phyloP scores from a whole-genome alignment of 208 protist genomes.

The Blechomonas ayalai region DNA sequence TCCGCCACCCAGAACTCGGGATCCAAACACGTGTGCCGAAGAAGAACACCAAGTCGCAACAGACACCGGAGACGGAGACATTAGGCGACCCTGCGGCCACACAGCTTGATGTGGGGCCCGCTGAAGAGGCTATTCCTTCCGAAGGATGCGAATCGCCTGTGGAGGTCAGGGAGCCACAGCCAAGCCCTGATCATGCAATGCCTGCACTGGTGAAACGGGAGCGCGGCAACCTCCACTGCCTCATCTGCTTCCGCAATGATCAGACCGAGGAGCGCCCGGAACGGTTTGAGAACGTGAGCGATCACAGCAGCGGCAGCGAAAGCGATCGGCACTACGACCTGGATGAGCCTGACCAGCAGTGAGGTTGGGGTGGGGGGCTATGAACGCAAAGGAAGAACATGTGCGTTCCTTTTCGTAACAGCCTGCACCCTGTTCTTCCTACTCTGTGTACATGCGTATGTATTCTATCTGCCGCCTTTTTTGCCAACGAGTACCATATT shows the following conservation, averaged over 20 bases:
- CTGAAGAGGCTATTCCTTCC: neutral
- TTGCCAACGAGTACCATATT: too few relatives aligned
- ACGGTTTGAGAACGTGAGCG: conserved; percentile 31
- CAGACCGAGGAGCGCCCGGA: conserved; percentile 47
- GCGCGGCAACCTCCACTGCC: conserved; percentile 71
- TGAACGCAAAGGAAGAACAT: too few relatives aligned
- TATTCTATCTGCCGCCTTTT: too few relatives aligned
- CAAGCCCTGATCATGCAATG: neutral
- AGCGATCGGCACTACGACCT: neutral
- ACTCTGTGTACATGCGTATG: too few relatives aligned
- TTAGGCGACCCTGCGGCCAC: neutral
- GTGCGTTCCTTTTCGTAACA: too few relatives aligned
- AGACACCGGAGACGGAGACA: neutral
- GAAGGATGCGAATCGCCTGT: neutral
- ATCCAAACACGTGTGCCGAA: conserved; percentile 45
- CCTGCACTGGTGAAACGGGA: conserved; percentile 17
- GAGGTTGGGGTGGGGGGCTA: too few relatives aligned
- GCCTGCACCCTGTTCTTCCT: too few relatives aligned
- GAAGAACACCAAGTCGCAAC: conserved; percentile 16
- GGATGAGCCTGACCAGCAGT: too few relatives aligned
- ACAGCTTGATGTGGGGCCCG: neutral
- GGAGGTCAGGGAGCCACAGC: neutral
- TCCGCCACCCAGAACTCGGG: conserved; percentile 77
- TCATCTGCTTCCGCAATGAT: conserved; percentile 83
- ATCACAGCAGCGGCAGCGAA: conserved; percentile 2